Conservation (phyloP, 2,329 filamentous ascomycete genomes). For the Rhytidhysteron rufulum region DNA sequence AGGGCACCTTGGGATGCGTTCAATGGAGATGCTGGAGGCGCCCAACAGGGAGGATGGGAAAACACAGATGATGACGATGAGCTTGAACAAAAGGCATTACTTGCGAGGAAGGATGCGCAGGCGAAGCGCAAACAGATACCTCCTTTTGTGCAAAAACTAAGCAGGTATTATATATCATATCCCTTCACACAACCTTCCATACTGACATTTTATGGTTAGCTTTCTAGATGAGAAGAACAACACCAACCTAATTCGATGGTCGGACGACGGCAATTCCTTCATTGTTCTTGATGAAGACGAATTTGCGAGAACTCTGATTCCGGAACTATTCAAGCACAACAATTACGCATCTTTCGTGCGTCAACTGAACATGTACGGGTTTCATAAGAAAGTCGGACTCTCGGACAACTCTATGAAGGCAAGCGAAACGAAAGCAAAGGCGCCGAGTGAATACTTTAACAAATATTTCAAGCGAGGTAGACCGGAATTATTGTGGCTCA, state of each 20-base stretch:
- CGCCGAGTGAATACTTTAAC: slow-evolving; percentile 96
- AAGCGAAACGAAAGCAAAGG: slow-evolving; percentile 95
- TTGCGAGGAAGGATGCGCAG: slow-evolving; percentile 83
- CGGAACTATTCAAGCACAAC: slow-evolving; percentile 74
- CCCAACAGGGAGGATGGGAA: slow-evolving; percentile 55
- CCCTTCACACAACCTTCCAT: slow-evolving; percentile 3
- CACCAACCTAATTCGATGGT: slow-evolving; percentile 94
- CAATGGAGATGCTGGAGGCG: slow-evolving; percentile 20
- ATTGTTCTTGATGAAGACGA: slow-evolving; percentile 95
- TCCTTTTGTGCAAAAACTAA: slow-evolving; percentile 95
- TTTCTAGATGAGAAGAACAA: slow-evolving; percentile 93
- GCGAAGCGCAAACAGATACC: slow-evolving; percentile 93
- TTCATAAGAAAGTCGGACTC: slow-evolving; percentile 59
- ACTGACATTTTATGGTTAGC: slow-evolving; percentile 47
- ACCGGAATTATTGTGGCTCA: slow-evolving; percentile 90
- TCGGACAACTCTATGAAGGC: slow-evolving; percentile 98
- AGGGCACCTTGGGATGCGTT: slow-evolving; percentile 39
- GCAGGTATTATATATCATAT: slow-evolving; percentile 63
- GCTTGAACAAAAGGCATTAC: slow-evolving; percentile 72
- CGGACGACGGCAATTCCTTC: slow-evolving; percentile 92
- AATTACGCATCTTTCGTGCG: slow-evolving; percentile 76
- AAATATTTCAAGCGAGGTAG: slow-evolving; percentile 92
- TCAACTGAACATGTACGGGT: slow-evolving; percentile 59
- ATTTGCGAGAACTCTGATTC: slow-evolving; percentile 69
- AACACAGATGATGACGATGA: slow-evolving; percentile 67